These are phyloP conservation scores for Kandelia obovata DNA, from an alignment of 345 rosid genomes.

Conservation along the genomic window DNA sequence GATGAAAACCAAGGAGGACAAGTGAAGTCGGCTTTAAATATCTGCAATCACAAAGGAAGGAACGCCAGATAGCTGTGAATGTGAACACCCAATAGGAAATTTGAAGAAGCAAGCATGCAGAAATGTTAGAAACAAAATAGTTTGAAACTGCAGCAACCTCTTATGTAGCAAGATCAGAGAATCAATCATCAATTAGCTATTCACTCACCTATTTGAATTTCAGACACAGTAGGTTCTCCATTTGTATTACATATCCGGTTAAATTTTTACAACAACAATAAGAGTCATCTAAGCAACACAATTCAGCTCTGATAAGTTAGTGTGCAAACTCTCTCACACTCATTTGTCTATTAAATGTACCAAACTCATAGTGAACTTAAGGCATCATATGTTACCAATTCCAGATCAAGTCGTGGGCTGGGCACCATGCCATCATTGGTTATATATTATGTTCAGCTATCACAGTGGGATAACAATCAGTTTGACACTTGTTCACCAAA, in stretches of 20 bases:
- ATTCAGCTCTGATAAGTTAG: neutral
- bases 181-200: slow-evolving; percentile 3
- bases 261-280: neutral
- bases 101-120: neutral
- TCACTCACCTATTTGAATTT: neutral
- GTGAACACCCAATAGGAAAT: neutral
- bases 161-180: neutral
- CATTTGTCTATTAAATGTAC: neutral
- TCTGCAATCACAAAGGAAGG: slow-evolving; percentile 45
- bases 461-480: too few species aligned
- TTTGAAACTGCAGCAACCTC: neutral
- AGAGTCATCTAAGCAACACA: neutral
- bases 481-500: too few species aligned
- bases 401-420: neutral
- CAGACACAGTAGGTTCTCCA: neutral
- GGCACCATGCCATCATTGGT: too few species aligned
- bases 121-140: neutral
- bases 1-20: slow-evolving; percentile 97
- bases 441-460: too few species aligned
- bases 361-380: neutral
- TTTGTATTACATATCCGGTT: neutral
- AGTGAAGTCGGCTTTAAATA: slow-evolving; percentile 82
- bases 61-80: neutral
- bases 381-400: neutral
- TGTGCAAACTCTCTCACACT: neutral